A percentile compares a stretch with the other conserved stretches of the same genome.
Evolutionary conservation across 306 rosid species (phyloP).

Genomic region (Canavalia ensiformis): DNA sequence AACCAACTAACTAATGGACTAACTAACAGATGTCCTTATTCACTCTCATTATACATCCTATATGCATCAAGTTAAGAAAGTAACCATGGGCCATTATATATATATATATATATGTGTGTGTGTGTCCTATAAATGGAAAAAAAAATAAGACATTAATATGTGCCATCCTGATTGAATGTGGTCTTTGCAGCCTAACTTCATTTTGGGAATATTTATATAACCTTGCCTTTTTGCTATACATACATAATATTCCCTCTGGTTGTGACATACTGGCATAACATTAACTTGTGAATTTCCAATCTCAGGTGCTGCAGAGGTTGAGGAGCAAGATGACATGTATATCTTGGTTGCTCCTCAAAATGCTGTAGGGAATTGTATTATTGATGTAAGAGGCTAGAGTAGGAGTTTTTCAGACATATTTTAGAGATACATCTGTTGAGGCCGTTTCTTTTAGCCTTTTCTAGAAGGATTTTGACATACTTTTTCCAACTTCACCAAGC

Average conservation of each 20-base stretch:
- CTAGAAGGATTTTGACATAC: constrained; percentile 1
- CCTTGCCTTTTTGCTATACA: constrained; percentile 22
- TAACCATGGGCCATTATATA: constrained; percentile 23
- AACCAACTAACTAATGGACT: too few species aligned
- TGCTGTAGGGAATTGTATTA: constrained; percentile 97
- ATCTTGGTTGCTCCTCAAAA: constrained; percentile 97
- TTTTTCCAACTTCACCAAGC: constrained; percentile 4
- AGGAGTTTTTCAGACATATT: constrained; percentile 37
- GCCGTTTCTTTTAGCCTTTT: background rate
- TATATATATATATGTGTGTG: background rate
- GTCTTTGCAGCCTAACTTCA: constrained; percentile 21
- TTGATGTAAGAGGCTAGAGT: constrained; percentile 70
- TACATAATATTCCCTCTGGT: constrained; percentile 24
- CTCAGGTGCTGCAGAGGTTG: constrained; percentile 91
- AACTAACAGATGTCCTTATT: too few species aligned
- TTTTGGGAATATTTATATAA: constrained; percentile 22
- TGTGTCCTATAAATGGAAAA: constrained; percentile 17
- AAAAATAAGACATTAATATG: background rate
- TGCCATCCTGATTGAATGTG: constrained; percentile 5
- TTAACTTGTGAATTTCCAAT: constrained; percentile 47
- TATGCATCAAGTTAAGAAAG: background rate
- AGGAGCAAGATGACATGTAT: constrained; percentile 87
- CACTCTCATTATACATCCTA: too few species aligned
- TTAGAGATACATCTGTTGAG: constrained; percentile 33
- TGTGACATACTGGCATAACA: constrained; percentile 33